Percentiles rank a stretch among this genome's conserved stretches.
phyloP scores from a whole-genome alignment of 805 yeast species.

The Babjeviella inositovora region DNA sequence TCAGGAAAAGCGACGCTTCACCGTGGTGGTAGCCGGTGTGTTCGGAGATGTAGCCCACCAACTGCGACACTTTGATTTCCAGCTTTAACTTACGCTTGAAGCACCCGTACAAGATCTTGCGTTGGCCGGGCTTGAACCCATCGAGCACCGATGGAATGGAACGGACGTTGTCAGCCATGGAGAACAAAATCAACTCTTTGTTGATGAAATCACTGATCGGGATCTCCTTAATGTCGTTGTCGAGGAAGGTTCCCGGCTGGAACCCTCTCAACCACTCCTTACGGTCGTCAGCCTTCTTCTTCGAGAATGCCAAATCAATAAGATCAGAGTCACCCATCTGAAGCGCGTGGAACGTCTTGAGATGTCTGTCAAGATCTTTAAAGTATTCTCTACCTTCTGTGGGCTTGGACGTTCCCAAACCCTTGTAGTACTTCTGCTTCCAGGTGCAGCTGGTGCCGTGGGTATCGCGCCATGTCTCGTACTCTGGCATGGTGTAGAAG shows the following conservation, averaged over 20 bases:
- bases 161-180: constrained; percentile 92
- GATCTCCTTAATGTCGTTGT: constrained; percentile 56
- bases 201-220: constrained; percentile 92
- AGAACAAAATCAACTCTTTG: constrained; percentile 84
- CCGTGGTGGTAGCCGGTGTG: constrained; percentile 94
- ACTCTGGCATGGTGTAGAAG: constrained; percentile 92
- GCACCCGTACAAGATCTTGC: constrained; percentile 82
- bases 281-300: constrained; percentile 91
- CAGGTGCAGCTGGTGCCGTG: constrained; percentile 66
- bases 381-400: constrained; percentile 83
- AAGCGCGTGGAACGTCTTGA: constrained; percentile 71
- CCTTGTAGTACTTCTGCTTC: constrained; percentile 93
- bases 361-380: constrained; percentile 67
- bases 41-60: constrained; percentile 81
- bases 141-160: constrained; percentile 90
- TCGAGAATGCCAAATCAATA: constrained; percentile 88
- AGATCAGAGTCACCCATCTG: constrained; percentile 61
- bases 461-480: constrained; percentile 80
- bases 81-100: constrained; percentile 61
- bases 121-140: constrained; percentile 94
- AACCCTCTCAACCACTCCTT: constrained; percentile 92
- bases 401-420: constrained; percentile 88
- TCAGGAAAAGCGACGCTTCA: constrained; percentile 73
- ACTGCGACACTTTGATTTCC: constrained; percentile 81
- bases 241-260: constrained; percentile 84